Base-by-base conservation (phyloP, 352 stramenopile species). In the Globisporangium cystogenes region DNA sequence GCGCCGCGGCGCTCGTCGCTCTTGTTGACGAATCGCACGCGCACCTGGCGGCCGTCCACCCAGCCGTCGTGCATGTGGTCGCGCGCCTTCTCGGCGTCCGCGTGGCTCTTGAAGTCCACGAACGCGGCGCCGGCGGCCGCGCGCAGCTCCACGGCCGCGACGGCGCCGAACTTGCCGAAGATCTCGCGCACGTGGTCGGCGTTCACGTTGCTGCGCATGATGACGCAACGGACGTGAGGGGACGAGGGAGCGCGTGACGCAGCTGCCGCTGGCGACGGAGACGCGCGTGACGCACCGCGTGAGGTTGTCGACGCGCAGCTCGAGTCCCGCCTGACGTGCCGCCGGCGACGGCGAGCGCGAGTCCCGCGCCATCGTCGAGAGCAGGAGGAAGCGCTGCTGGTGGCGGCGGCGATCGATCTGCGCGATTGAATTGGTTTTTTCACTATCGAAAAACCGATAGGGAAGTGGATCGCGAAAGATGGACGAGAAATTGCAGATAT, bases 21-120 rank as follows among this genome's bases (percentile, higher is more conserved):
- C 7, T 15, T 27, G 48, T 23, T 41, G 36, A 27, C 67, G 10
- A 60, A 56, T 15, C 72, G 55, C 44, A 95, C 84, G 53, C 72
- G 72, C 42, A 95, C 55, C 52, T 86, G 87, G 55, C 74, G 85
- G 26, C 82, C 84, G 55, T 95, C 84, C 45, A 95, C 64, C 81
- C 82, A 91, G 18, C 84, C 84, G 51, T 95, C 78, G 58, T 95
- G 67, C 78, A 95, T 87, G 68, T 93, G 80, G 26, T 76, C 55
- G 47, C 78, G 72, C 12, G 84, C 84, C 1, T 43, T 77, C 16
- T 79, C 64, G 0, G 82, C 82, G 27, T 95, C 78, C 0, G 64
- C 52, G 16, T 65, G 57, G 1, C 63, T 73, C 4, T 66, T 57
- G 37, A 95, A 88, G 4, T 67, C 68, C 31, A 95, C 72, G 23